These are phyloP conservation scores for Colletotrichum gloeosporioides DNA, from an alignment of 2,329 filamentous ascomycete species.

Conservation along the genomic window DNA sequence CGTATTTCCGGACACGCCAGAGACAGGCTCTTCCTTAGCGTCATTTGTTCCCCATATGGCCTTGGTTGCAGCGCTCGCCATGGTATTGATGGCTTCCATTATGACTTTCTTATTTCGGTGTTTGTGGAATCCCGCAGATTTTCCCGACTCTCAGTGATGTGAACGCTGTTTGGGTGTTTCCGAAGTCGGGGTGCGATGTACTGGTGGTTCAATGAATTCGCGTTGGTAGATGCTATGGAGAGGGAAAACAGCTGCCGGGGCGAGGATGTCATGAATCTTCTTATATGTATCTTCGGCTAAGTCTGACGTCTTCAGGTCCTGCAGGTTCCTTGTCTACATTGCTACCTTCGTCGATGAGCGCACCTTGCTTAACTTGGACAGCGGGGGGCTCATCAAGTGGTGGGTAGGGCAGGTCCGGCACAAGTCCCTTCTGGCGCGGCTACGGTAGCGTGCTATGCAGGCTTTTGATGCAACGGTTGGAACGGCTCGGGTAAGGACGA, in stretches of 20 bases:
- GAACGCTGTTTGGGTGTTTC: neutral
- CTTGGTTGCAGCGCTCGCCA: conserved; percentile 46
- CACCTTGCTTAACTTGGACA: neutral
- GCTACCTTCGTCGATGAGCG: neutral
- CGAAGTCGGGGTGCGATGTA: neutral
- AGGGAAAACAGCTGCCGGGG: neutral
- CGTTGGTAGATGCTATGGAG: neutral
- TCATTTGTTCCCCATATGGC: conserved; percentile 50
- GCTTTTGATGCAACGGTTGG: neutral
- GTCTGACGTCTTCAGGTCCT: conserved; percentile 14
- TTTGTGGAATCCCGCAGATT: neutral
- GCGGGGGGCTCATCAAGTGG: neutral
- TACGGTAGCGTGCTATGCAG: neutral
- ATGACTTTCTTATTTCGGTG: conserved; percentile 14
- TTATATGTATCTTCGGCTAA: neutral
- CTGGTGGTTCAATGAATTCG: neutral
- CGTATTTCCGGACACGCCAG: conserved; percentile 72
- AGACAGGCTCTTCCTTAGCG: conserved; percentile 67
- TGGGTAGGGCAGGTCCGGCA: neutral
- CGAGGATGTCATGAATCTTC: neutral
- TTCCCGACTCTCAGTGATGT: neutral
- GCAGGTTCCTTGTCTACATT: neutral
- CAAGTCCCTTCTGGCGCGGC: neutral
- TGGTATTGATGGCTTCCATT: conserved; percentile 71
- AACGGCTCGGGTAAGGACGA: neutral